Evolutionary conservation across 441 rosid species (phyloP).

Genomic region (Syzygium syzygioides): DNA sequence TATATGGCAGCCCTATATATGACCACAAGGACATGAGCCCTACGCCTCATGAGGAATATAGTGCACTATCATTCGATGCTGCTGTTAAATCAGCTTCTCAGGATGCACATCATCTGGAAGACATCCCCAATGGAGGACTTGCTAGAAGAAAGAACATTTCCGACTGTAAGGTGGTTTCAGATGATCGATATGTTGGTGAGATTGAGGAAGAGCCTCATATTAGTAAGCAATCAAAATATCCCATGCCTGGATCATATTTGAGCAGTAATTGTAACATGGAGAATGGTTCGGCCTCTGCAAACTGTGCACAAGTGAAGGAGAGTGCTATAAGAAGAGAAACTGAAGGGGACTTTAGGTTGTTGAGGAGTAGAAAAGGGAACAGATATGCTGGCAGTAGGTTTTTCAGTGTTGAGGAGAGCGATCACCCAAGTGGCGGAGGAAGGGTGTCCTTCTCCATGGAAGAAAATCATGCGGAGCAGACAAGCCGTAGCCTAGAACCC

Average conservation of each 20-base stretch:
- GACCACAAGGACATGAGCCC: constrained; percentile 44
- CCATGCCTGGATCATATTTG: constrained; percentile 21
- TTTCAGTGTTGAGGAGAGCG: constrained; percentile 68
- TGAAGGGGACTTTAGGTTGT: constrained; percentile 86
- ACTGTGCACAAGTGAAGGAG: constrained; percentile 60
- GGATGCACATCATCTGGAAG: constrained; percentile 50
- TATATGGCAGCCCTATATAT: constrained; percentile 72
- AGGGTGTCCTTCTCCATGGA: constrained; percentile 91
- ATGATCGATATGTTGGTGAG: constrained; percentile 31
- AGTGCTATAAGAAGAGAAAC: constrained; percentile 96
- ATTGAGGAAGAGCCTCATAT: constrained; percentile 61
- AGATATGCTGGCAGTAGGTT: constrained; percentile 64
- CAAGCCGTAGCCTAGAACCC: constrained; percentile 42
- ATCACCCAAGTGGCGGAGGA: constrained; percentile 71
- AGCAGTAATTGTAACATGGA: constrained; percentile 18
- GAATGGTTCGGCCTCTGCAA: constrained; percentile 43
- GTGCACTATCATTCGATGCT: constrained; percentile 84
- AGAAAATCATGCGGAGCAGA: constrained; percentile 40
- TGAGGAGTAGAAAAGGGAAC: constrained; percentile 75
- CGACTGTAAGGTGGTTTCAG: constrained; percentile 23
- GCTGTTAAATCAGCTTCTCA: constrained; percentile 83
- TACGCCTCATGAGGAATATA: constrained; percentile 29
- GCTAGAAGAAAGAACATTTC: constrained; percentile 12
- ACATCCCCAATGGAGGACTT: constrained; percentile 43
- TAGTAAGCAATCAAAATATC: constrained; percentile 18